These are phyloP conservation scores for Cryptomeria japonica DNA, from an alignment of 75 land plant species.

Conservation along the genomic window DNA sequence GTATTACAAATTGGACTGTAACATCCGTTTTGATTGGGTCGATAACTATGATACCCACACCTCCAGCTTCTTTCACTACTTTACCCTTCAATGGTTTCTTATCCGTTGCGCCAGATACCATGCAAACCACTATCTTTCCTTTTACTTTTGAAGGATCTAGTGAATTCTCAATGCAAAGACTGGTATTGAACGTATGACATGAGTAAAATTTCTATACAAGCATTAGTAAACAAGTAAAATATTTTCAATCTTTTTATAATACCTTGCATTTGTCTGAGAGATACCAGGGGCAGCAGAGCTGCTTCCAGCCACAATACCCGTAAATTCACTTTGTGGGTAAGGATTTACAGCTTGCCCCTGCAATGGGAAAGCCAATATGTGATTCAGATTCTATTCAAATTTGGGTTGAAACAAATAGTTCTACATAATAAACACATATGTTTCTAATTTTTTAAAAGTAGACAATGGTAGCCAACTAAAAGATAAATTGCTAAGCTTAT, in stretches of 20 bases:
- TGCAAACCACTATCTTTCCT: constrained; percentile 64
- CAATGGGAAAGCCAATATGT: neutral
- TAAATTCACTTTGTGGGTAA: neutral
- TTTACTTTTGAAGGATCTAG: constrained; percentile 39
- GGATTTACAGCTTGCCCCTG: constrained; percentile 36
- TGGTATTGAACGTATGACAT: constrained; percentile 9
- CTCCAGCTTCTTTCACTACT: constrained; percentile 46
- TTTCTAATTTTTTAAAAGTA: too few relatives aligned
- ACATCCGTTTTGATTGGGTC: constrained; percentile 27
- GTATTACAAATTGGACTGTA: constrained; percentile 28
- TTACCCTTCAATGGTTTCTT: constrained; percentile 21
- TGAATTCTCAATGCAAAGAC: constrained; percentile 38
- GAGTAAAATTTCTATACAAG: neutral
- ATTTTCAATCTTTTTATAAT: neutral
- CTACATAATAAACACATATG: too few relatives aligned
- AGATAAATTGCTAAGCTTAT: neutral
- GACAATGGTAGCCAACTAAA: neutral
- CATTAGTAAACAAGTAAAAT: too few relatives aligned
- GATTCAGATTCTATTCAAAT: too few relatives aligned
- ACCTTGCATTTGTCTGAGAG: constrained; percentile 33
- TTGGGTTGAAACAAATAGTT: too few relatives aligned
- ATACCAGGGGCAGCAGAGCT: constrained; percentile 30
- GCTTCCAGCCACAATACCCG: constrained; percentile 28
- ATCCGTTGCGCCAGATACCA: neutral
- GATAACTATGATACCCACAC: constrained; percentile 52